phyloP scores from a whole-genome alignment of 2,329 filamentous ascomycete genomes.

The Clarireedia paspali region DNA sequence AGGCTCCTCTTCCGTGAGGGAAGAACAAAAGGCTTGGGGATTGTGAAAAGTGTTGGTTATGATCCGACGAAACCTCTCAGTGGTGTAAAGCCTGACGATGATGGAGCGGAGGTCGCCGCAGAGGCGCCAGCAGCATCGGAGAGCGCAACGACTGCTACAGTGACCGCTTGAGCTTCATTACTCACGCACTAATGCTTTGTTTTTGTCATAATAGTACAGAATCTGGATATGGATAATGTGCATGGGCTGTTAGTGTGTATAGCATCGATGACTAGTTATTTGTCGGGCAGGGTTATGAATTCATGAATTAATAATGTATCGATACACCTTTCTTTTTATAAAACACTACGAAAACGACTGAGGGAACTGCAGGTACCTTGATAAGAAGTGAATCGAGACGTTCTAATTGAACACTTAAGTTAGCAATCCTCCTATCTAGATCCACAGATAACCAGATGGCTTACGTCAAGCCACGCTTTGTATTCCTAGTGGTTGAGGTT shows the following conservation, averaged over 20 bases:
- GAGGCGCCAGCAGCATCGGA: background rate
- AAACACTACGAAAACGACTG: no score
- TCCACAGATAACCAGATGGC: no score
- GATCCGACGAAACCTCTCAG: conserved; percentile 51
- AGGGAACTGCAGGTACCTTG: no score
- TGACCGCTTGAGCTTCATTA: no score
- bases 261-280: background rate
- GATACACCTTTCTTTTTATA: no score
- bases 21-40: conserved; percentile 87
- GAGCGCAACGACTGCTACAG: background rate
- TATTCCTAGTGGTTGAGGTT: no score
- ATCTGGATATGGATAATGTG: background rate
- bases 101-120: background rate
- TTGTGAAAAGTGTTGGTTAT: conserved; percentile 87
- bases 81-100: conserved; percentile 2
- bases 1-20: conserved; percentile 89
- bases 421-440: no score
- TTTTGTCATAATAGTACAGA: background rate
- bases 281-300: background rate
- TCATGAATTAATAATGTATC: background rate
- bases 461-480: no score
- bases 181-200: no score
- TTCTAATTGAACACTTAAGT: no score
- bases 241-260: background rate
- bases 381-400: no score